Base-by-base conservation (phyloP, 1,284 basidiomycete species). In the Pisolithus thermaeus region DNA sequence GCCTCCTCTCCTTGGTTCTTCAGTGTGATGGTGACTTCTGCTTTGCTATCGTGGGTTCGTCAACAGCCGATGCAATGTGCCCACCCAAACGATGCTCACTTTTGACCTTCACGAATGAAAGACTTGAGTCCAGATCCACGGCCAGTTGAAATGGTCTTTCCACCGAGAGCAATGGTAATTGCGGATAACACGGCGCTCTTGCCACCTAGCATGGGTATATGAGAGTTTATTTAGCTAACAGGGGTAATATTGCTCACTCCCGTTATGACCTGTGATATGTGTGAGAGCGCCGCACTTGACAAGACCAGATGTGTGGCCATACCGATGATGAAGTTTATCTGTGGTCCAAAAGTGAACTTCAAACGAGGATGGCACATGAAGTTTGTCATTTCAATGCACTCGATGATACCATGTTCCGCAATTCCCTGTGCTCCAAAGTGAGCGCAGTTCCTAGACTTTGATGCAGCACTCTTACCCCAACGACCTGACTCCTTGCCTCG, bases 251-350 rank as follows among this genome's bases (percentile, higher is more conserved):
- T 30, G 39, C 86, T 53, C 61, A 87, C 87, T 90, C 70, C 86
- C 86, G 61, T 90, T 90, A 57, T 89, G 86, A 32, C 87, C 87
- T 90, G 54, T 14, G 52, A 30, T 22, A 37, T 16, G 27, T 6
- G 12, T 16, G 14, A 6, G 2, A 27, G 18, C 46, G 16, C 61
- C 50, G 49, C 40, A 23, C 25, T 46, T 23, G 3, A 6, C 32
- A 2, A 50, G n/a, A 35, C 23, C n/a, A 20, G 30, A 32, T 20
- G 23, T 38, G 45, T 30, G 30, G 27, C 18, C 56, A 48, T 72
- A 78, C 97, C 97, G 52, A 97, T 96, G 58, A 99, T 88, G 65
- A 99, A 98, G 72, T 99, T 98, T 65, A 98, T 89, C 67, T 93
- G 91, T 3, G 87, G 85, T 1, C 88, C 92, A 59, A 97, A 92